These are phyloP conservation scores for Plasmodium vivax DNA, from an alignment of 169 alveolate species.

Conservation along the genomic window DNA sequence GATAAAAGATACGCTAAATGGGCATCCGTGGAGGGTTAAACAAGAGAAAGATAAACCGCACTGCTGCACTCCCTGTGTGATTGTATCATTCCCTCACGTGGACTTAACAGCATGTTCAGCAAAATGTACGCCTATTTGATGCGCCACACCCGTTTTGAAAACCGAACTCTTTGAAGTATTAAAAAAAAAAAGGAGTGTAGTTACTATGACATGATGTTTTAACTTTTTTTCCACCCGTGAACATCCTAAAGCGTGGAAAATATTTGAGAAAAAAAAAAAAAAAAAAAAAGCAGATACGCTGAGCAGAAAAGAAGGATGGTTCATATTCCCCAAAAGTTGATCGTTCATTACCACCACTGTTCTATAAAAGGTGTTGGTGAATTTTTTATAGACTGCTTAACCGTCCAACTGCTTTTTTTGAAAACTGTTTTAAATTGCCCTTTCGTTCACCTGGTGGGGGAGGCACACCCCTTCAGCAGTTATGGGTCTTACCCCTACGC, in stretches of 20 bases:
- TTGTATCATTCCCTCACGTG: neutral
- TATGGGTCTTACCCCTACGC: constrained; percentile 73
- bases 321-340: constrained; percentile 65
- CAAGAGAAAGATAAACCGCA: neutral
- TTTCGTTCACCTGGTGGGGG: constrained; percentile 57
- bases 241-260: neutral
- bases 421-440: constrained; percentile 65
- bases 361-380: constrained; percentile 72
- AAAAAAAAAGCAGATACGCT: neutral
- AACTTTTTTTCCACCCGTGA: neutral
- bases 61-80: neutral
- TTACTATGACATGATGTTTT: neutral
- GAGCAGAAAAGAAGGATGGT: neutral
- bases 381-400: constrained; percentile 53
- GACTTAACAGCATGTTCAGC: neutral
- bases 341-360: constrained; percentile 73
- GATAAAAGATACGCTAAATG: neutral
- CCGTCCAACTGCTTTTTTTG: constrained; percentile 63
- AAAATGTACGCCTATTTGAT: neutral
- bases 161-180: neutral
- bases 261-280: neutral
- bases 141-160: neutral
- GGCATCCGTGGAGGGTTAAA: neutral
- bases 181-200: neutral
- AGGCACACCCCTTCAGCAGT: constrained; percentile 65